These are phyloP conservation scores for Esteya vermicola DNA, from an alignment of 2,329 filamentous ascomycete species.

Conservation along the genomic window DNA sequence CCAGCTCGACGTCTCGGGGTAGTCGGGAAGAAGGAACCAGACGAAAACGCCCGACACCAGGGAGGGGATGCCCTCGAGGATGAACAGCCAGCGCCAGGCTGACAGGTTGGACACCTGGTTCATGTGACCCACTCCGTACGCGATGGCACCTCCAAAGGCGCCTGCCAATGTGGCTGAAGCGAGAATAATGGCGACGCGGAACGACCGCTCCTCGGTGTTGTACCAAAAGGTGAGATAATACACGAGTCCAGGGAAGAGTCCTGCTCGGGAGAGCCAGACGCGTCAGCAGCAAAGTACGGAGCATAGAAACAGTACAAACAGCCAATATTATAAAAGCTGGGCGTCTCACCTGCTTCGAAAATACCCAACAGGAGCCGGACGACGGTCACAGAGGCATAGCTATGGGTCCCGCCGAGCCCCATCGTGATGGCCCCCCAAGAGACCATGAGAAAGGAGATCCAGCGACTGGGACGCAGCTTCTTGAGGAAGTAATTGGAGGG, in stretches of 20 bases:
- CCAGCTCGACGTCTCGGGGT: constrained; percentile 50
- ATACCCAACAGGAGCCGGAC: constrained; percentile 54
- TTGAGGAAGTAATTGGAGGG: constrained; percentile 53
- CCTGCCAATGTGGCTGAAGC: constrained; percentile 55
- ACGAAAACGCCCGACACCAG: constrained; percentile 40
- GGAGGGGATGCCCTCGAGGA: constrained; percentile 27
- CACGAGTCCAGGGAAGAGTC: constrained; percentile 21
- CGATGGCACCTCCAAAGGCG: constrained; percentile 54
- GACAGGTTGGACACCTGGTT: constrained; percentile 44
- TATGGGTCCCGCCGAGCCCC: constrained; percentile 48
- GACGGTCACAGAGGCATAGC: constrained; percentile 47
- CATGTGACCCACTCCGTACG: constrained; percentile 60
- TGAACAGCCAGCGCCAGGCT: constrained; percentile 61
- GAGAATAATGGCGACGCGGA: constrained; percentile 60
- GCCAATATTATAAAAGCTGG: background rate
- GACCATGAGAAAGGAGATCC: constrained; percentile 52
- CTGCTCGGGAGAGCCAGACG: too few species aligned
- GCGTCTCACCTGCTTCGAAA: constrained; percentile 34
- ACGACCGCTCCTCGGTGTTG: constrained; percentile 51
- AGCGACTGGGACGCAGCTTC: constrained; percentile 45
- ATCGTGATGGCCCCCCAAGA: constrained; percentile 56
- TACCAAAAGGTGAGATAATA: constrained; percentile 65
- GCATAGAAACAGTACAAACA: background rate
- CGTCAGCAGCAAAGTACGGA: too few species aligned
- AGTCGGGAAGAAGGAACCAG: constrained; percentile 51